phyloP scores from a whole-genome alignment of 345 rosid genomes.

The Jatropha curcas region DNA sequence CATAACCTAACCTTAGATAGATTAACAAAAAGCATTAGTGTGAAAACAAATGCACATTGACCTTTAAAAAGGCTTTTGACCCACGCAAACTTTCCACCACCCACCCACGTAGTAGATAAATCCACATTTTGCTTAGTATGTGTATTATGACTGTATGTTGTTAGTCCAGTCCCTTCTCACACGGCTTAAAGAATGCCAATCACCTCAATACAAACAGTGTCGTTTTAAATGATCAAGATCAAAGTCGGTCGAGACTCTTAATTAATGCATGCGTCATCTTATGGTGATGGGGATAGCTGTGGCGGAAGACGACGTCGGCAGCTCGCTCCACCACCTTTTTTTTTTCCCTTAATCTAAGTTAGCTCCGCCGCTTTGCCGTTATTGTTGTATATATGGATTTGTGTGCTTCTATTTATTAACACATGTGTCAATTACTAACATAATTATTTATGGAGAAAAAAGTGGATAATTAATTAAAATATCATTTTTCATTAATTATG shows the following conservation, averaged over 20 bases:
- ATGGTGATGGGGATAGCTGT: background rate
- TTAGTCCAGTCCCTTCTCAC: slow-evolving; percentile 38
- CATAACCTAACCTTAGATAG: too few relatives aligned
- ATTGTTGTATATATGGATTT: background rate
- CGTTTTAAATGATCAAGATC: slow-evolving; percentile 2
- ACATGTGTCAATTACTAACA: slow-evolving; percentile 1
- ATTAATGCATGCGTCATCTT: slow-evolving; percentile 10
- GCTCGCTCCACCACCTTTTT: background rate
- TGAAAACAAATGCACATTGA: too few relatives aligned
- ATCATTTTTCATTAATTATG: background rate
- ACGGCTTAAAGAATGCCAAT: slow-evolving; percentile 42
- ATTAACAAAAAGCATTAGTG: too few relatives aligned
- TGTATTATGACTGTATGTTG: background rate
- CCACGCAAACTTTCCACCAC: background rate
- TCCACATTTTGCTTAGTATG: background rate
- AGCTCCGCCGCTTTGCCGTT: background rate
- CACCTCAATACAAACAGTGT: slow-evolving; percentile 13
- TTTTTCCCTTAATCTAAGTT: too few relatives aligned
- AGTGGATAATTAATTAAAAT: background rate
- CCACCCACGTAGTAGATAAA: background rate
- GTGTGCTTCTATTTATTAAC: too few relatives aligned
- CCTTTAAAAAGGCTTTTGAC: slow-evolving; percentile 10
- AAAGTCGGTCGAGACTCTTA: slow-evolving; percentile 37
- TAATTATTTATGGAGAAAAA: background rate
- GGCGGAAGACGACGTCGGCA: background rate